Base-by-base conservation (phyloP, 2,329 filamentous ascomycete species). In the Botrytis elliptica region DNA sequence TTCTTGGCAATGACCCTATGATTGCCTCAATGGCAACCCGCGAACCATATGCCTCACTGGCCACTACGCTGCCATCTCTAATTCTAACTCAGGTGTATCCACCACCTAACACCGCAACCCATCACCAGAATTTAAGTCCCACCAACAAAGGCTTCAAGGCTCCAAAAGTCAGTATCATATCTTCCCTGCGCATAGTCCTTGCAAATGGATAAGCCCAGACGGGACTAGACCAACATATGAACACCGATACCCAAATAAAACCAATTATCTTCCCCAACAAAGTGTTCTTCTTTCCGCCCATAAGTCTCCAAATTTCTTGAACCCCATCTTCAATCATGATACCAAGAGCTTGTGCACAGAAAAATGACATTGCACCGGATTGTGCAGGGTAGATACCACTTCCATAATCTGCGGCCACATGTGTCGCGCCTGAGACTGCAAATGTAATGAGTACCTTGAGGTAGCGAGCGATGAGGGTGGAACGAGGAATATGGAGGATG, bases 241-340 rank as follows among this genome's bases (percentile, higher is more conserved):
- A 65, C 5, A 4, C 62, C n/a, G 33, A 29, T 22, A 40, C 42
- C 40, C 62, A 65, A 22, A 33, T 7, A 22, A 29, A 44, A 0
- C 62, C 62, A 10, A 22, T 33, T 3, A 4, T 46, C 42, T 16
- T 65, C 12, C 40, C 40, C 8, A 33, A 44, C 16, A 65, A 4
- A 38, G 20, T 73, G 22, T 64, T 33, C 10, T 68, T 64, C 22
- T 49, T 69, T 9, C 71, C 73, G 5, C 52, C 55, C 5, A 71
- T 62, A 20, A 22, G n/a, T 25, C 73, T 62, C 76, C 78, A 81
- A 2, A 79, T 33, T 12, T 62, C 72, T 63, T 79, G 77, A 12
- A 79, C 73, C 1, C 65, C 66, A 66, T 82, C 81, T 73, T 82
- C 81, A 44, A 82, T 74, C 71, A 81, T 75, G 16, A 82, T 77